These are phyloP conservation scores for Cercospora sojina DNA, from an alignment of 2,329 filamentous ascomycete species.

Conservation along the genomic window DNA sequence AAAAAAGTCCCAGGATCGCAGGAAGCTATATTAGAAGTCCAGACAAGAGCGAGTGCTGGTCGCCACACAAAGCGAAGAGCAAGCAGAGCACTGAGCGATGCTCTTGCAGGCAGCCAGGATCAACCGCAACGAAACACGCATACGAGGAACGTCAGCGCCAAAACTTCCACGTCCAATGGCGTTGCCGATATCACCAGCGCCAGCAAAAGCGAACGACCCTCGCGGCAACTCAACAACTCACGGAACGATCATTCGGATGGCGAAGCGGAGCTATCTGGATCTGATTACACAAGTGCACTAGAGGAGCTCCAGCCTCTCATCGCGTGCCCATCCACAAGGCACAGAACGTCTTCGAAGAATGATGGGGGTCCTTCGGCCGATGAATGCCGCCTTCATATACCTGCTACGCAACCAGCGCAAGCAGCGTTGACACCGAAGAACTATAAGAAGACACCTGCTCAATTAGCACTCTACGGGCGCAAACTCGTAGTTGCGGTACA, in stretches of 20 bases:
- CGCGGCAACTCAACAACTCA: not conserved
- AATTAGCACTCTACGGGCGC: not conserved
- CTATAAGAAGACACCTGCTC: not conserved
- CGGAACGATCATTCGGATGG: not conserved
- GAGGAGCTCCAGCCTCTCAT: constrained; percentile 3
- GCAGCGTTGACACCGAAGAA: not conserved
- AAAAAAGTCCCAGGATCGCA: not conserved
- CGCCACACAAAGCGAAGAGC: constrained; percentile 2
- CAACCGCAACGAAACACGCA: not conserved
- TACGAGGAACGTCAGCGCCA: not conserved
- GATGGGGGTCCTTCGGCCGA: not conserved
- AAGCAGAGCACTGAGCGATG: constrained; percentile 7
- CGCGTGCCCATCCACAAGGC: not conserved
- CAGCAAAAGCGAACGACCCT: not conserved
- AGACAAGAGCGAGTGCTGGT: not conserved
- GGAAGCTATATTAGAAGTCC: not conserved
- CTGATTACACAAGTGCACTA: not conserved
- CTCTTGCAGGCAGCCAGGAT: not conserved
- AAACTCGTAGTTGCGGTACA: not conserved
- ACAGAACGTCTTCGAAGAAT: not conserved
- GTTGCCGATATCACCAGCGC: not conserved
- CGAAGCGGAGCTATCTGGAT: not conserved
- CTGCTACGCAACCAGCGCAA: not conserved
- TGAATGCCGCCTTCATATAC: not conserved
- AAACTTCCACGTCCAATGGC: not conserved